A percentile compares a stretch with the other conserved stretches of the same genome.
Conservation (phyloP, 2,329 filamentous ascomycete genomes). For the Phialocephala sp. region DNA sequence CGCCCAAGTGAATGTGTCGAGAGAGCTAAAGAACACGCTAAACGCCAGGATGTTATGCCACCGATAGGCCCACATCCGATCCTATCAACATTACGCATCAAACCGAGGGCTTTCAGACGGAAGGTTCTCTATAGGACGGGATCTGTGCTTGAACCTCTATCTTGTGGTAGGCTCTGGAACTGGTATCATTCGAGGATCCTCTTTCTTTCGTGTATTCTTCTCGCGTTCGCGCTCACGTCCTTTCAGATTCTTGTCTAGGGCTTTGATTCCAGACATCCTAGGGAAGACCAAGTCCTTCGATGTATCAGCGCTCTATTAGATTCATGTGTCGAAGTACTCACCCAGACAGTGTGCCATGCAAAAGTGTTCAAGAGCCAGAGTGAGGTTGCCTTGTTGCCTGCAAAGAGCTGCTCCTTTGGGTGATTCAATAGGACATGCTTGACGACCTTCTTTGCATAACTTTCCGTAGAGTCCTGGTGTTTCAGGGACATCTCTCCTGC, state of each 20-base stretch:
- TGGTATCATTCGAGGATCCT: neutral
- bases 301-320: neutral
- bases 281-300: constrained; percentile 11
- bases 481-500: neutral
- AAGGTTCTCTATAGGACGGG: too few relatives aligned
- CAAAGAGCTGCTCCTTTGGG: constrained; percentile 6
- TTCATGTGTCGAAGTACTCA: neutral
- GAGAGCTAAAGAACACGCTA: neutral
- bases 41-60: neutral
- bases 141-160: too few relatives aligned
- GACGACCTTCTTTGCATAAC: constrained; percentile 6
- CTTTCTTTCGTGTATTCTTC: neutral
- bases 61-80: neutral
- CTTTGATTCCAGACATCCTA: neutral
- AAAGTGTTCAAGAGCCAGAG: constrained; percentile 4
- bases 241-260: neutral
- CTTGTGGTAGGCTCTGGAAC: too few relatives aligned
- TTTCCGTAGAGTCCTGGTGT: neutral
- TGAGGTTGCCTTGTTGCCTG: neutral
- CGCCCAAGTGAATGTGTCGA: neutral
- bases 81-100: neutral
- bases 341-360: constrained; percentile 15
- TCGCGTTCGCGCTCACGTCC: neutral
- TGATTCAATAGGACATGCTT: neutral
- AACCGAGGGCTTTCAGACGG: too few relatives aligned